Percentiles rank a stretch among this genome's conserved stretches.
Evolutionary conservation across 345 rosid genomes (phyloP).

Genomic region (Hirschfeldia incana): DNA sequence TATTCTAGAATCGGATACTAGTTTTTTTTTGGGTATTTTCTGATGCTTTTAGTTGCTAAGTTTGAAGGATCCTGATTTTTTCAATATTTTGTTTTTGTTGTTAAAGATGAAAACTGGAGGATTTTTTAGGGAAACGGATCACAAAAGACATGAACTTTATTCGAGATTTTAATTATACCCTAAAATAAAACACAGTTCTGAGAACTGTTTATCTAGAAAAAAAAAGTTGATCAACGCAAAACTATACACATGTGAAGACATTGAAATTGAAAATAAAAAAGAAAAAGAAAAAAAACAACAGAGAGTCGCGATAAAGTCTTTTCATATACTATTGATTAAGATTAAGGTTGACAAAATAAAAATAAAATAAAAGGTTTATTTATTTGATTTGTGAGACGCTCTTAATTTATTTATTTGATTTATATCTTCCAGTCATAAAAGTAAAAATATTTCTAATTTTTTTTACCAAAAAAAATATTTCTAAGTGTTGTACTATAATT

Average conservation of each 20-base stretch:
- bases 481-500: background rate
- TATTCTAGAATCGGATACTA: conserved; percentile 10
- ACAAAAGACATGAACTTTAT: background rate
- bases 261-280: background rate
- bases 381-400: background rate
- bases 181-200: background rate
- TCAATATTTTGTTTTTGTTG: background rate
- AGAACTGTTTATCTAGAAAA: conserved; percentile 17
- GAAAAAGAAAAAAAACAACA: conserved; percentile 4
- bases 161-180: background rate
- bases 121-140: background rate
- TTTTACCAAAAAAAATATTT: too few species aligned
- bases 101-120: background rate
- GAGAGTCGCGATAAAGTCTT: conserved; percentile 9
- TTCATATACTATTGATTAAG: conserved; percentile 3
- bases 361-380: too few species aligned
- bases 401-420: background rate
- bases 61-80: conserved; percentile 3
- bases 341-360: too few species aligned
- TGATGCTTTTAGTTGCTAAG: background rate
- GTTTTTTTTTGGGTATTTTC: background rate
- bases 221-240: conserved; percentile 30
- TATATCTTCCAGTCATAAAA: background rate
- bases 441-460: background rate
- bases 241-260: conserved; percentile 24